Percentiles rank a stretch among this genome's conserved stretches.
Conservation (phyloP, 768 basidiomycete species). For the Suillus ampliporus region DNA sequence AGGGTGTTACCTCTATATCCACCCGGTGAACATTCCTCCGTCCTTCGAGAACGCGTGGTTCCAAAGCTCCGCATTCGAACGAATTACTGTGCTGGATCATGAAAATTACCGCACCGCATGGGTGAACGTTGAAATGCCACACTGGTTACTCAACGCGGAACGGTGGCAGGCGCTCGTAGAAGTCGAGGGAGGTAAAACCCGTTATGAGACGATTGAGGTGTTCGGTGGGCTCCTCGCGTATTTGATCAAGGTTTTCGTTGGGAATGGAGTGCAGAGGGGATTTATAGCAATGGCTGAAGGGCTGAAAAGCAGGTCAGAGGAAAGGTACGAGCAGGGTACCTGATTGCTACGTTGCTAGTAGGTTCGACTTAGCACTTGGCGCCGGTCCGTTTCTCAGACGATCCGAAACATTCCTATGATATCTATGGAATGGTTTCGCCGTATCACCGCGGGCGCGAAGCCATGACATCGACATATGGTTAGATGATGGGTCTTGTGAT, state of each 20-base stretch:
- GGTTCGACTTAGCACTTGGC: not conserved
- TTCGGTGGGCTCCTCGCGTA: slow-evolving; percentile 64
- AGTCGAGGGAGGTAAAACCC: slow-evolving; percentile 55
- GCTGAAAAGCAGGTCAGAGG: slow-evolving; percentile 59
- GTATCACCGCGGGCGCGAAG: slow-evolving; percentile 7
- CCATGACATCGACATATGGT: not conserved
- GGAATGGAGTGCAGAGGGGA: slow-evolving; percentile 47
- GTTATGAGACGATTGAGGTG: slow-evolving; percentile 68
- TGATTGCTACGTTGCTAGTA: not conserved
- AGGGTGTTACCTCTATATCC: slow-evolving; percentile 54
- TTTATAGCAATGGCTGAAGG: slow-evolving; percentile 62
- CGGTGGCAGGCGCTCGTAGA: slow-evolving; percentile 66
- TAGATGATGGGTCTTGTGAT: not conserved
- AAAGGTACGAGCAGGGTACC: slow-evolving; percentile 4
- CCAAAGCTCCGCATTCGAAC: slow-evolving; percentile 47
- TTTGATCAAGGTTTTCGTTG: slow-evolving; percentile 51
- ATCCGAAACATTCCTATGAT: not conserved
- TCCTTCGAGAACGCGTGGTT: slow-evolving; percentile 48
- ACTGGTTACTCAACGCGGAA: slow-evolving; percentile 56
- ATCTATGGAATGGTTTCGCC: not conserved
- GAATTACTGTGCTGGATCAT: slow-evolving; percentile 56
- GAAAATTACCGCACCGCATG: slow-evolving; percentile 64
- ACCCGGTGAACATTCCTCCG: slow-evolving; percentile 64
- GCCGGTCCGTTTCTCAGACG: not conserved
- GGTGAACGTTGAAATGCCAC: slow-evolving; percentile 47